A percentile compares a stretch with the other conserved stretches of the same genome.
phyloP scores from a whole-genome alignment of 2,329 filamentous ascomycete species.

The Epichloe elymi region DNA sequence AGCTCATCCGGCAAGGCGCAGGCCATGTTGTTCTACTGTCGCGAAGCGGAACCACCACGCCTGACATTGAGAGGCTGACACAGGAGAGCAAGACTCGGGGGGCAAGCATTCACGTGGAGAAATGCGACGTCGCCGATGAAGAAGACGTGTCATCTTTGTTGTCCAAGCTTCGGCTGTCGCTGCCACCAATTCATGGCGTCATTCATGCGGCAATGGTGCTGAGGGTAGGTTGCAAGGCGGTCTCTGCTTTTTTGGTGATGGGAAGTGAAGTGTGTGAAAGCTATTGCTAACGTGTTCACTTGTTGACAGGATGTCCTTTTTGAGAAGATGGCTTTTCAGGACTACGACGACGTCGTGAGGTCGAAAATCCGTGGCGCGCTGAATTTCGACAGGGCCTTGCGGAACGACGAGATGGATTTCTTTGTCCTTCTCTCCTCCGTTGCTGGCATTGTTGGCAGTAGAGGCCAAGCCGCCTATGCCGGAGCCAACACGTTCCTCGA shows the following conservation, averaged over 20 bases:
- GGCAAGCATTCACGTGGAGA: constrained; percentile 29
- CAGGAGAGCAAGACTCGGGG: constrained; percentile 24
- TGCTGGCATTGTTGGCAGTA: constrained; percentile 36
- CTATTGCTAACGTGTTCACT: background rate
- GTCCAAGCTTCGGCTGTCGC: constrained; percentile 9
- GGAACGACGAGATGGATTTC: constrained; percentile 31
- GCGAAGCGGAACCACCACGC: constrained; percentile 27
- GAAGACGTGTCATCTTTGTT: constrained; percentile 16
- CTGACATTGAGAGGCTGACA: constrained; percentile 26
- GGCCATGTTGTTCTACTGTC: constrained; percentile 35
- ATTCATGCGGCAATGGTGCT: constrained; percentile 34
- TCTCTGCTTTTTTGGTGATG: too few species aligned
- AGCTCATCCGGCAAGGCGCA: constrained; percentile 36
- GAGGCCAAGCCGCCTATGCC: constrained; percentile 39
- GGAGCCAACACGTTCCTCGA: constrained; percentile 34
- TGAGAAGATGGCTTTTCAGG: constrained; percentile 37
- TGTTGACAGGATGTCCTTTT: constrained; percentile 30
- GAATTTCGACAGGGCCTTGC: constrained; percentile 37
- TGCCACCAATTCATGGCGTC: constrained; percentile 29
- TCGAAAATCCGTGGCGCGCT: constrained; percentile 40
- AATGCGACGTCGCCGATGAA: constrained; percentile 35
- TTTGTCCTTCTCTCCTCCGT: constrained; percentile 41
- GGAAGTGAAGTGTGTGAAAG: too few species aligned
- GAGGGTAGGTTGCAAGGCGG: constrained; percentile 9
- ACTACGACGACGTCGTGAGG: constrained; percentile 34